Evolutionary conservation across 306 rosid species (phyloP), one percentile per base, ranked within the genome.

Genomic region (Arachis hypogaea): DNA sequence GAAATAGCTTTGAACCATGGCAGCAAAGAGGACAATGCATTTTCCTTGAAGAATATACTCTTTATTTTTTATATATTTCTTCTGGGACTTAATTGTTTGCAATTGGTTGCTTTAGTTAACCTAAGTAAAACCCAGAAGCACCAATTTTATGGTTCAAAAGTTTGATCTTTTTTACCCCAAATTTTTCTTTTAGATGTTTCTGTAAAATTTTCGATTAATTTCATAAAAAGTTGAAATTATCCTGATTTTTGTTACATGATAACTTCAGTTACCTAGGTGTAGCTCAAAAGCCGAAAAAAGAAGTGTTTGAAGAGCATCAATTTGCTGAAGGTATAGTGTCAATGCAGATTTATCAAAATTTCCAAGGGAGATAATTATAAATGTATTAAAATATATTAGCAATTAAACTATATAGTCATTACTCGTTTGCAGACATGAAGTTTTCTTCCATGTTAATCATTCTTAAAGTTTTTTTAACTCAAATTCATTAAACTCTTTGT

Each of bases 271-370:
- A 63, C 33, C 22, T 43, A 12, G 67, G 67, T 40, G 45, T 52
- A 12, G 33, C 33, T 55, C 43, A 44, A 80, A 60, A 52, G 58
- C 33, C 1, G 14, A 65, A 58, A 63, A 33, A 47, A 7, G 11
- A 56, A 38, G 57, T 2, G 56, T 50, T 50, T 50, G 9, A 71
- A 59, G 49, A 51, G 22, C 66, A 71, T 65, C 46, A 55, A 41
- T 40, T 12, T 58, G 73, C 82, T 28, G 69, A 78, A 64, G 50
- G 45, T 49, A 71, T 58, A 29, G 44, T 65, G 47, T 30, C 70
- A 7, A 9, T 51, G 73, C 49, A 63, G 44, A 75, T 69, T 81
- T 59, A 41, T 51, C 16, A 51, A 63, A 61, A 69, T 7, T 6
- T 14, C 47, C 56, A 69, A 46, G 46, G 33, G 74, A 73, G 50